Evolutionary conservation across 139 green algal genomes (phyloP).

Genomic region (Dunaliella primolecta): DNA sequence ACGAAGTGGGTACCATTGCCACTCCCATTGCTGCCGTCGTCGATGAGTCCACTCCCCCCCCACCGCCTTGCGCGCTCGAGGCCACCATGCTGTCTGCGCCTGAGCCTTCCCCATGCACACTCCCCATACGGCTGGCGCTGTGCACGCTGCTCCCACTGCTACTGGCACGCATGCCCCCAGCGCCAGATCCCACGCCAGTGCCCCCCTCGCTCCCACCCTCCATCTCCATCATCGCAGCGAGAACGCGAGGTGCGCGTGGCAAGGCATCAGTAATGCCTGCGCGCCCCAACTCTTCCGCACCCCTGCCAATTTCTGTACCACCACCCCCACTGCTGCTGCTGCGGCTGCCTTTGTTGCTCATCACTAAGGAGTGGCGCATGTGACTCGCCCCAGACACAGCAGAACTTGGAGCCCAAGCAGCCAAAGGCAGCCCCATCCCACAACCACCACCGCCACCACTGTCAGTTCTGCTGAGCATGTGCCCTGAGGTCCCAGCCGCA

Average conservation of each 20-base stretch:
- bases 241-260: background rate
- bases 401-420: conserved; percentile 1
- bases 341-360: background rate
- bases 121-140: no score
- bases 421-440: background rate
- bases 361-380: background rate
- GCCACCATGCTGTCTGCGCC: background rate
- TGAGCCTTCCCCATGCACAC: no score
- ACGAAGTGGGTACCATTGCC: conserved; percentile 30
- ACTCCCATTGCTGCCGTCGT: no score
- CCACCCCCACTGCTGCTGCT: background rate
- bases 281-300: background rate
- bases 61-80: no score
- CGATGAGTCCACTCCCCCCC: no score
- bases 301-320: background rate
- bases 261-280: no score
- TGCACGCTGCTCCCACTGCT: no score
- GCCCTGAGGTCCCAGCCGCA: no score
- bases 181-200: background rate
- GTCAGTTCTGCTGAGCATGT: no score
- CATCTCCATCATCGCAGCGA: background rate
- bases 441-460: no score
- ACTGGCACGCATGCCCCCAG: no score
- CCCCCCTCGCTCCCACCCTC: background rate
- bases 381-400: no score